Percentiles rank a stretch among this genome's conserved stretches.
These are phyloP conservation scores for Lichtheimia corymbifera DNA, from an alignment of 371 early-diverging fungal genomes.

Conservation along the genomic window DNA sequence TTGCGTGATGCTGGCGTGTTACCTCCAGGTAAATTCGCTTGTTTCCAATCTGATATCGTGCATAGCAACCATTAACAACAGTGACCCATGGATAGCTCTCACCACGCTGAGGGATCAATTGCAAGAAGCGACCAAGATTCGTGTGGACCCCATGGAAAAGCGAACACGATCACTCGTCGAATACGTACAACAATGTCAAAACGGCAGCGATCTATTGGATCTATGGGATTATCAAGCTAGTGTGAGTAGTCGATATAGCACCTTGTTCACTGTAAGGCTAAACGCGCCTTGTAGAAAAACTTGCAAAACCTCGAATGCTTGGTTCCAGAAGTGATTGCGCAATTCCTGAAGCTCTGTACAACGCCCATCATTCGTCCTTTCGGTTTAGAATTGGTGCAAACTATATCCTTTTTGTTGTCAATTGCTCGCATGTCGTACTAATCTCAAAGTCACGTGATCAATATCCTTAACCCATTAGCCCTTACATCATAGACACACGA, in stretches of 20 bases:
- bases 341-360: slow-evolving; percentile 40
- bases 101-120: slow-evolving; percentile 23
- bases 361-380: slow-evolving; percentile 51
- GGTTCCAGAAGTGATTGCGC: slow-evolving; percentile 42
- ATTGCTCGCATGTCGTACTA: slow-evolving; percentile 1
- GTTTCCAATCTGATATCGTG: background rate
- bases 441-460: too few species aligned
- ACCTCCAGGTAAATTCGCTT: background rate
- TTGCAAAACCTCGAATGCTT: slow-evolving; percentile 44
- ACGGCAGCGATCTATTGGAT: slow-evolving; percentile 33
- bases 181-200: slow-evolving; percentile 42
- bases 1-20: slow-evolving; percentile 4
- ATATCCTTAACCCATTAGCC: too few species aligned
- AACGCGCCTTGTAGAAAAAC: slow-evolving; percentile 27
- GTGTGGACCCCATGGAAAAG: slow-evolving; percentile 47
- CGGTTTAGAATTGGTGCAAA: slow-evolving; percentile 40
- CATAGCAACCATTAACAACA: background rate
- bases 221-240: slow-evolving; percentile 49
- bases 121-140: slow-evolving; percentile 26
- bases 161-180: slow-evolving; percentile 46
- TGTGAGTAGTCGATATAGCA: slow-evolving; percentile 15
- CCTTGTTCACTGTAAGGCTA: background rate
- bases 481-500: slow-evolving; percentile 17
- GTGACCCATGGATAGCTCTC: background rate
- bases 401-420: slow-evolving; percentile 10